Evolutionary conservation across 768 basidiomycete species (phyloP), one percentile per base, ranked within the genome.

Genomic region (Lactifluus rugatus): DNA sequence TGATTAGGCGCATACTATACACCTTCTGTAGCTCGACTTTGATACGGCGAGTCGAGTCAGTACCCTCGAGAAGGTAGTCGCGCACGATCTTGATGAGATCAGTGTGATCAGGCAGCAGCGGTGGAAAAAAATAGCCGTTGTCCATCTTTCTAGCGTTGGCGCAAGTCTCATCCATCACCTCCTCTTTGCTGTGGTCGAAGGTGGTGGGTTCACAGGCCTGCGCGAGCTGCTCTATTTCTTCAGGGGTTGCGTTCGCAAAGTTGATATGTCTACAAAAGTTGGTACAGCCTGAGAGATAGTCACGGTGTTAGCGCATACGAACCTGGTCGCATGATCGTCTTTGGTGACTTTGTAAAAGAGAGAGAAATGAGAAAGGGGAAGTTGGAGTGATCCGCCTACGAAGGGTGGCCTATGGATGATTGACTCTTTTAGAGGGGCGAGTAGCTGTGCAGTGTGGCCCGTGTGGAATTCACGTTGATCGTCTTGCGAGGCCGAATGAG

Each of bases 61-160:
- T 59, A 16, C 69, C 65, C 17, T 66, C 52, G 13, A 70, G 46
- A 7, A 71, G 59, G n/a, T 59, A 50, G 1, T 54, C 49, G 13
- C 63, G 62, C 42, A 74, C 62, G 10, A 56, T 41, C 25, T 70
- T 66, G 13, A 73, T 25, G 2, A 76, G 52, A 6, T 70, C 71
- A 10, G 56, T 57, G 13, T 57, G 54, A 16, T 57, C 64, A 17
- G 69, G 60, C 39, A 72, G 67, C 48, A 78, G 68, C 2, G 65
- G 69, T 2, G 68, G 66, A 0, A 71, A 48, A 58, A 81, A 81
- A 11, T 68, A 49, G 2, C 58, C 45, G 0, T 57, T 41, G 48
- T 77, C 75, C 63, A 81, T 63, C 66, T 79, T 79, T 36, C 21
- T 13, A 6, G 52, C 76, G 58, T 76, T 78, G 19, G 77, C 69